phyloP scores from a whole-genome alignment of 1,284 basidiomycete species.

The Trichosporon sp. region DNA sequence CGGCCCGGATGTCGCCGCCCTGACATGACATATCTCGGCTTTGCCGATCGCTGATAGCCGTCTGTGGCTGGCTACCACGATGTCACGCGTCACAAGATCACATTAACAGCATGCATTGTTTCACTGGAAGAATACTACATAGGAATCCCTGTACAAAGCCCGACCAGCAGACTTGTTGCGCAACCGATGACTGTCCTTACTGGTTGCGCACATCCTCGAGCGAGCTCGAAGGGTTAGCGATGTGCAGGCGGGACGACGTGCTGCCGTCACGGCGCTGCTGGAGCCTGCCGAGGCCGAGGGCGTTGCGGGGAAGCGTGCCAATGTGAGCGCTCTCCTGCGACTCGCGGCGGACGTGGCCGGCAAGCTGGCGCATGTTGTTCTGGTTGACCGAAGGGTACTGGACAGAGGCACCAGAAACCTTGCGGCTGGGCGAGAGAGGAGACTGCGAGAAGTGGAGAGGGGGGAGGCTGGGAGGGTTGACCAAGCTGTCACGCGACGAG shows the following conservation, averaged over 20 bases:
- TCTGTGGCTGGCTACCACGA: not conserved
- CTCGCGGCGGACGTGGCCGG: slow-evolving; percentile 8
- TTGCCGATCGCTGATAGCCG: not conserved
- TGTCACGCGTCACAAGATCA: not conserved
- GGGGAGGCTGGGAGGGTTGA: slow-evolving; percentile 10
- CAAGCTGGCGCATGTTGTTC: slow-evolving; percentile 8
- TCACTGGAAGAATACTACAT: not conserved
- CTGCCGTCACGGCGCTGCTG: not conserved
- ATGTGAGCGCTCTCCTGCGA: slow-evolving; percentile 1
- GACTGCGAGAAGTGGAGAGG: slow-evolving; percentile 13
- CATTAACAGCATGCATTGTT: not conserved
- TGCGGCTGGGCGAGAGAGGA: slow-evolving; percentile 4
- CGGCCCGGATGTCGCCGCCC: not conserved
- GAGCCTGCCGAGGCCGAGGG: not conserved
- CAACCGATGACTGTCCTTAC: slow-evolving; percentile 1
- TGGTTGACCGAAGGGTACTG: not conserved
- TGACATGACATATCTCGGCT: not conserved
- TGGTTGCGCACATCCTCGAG: slow-evolving; percentile 4
- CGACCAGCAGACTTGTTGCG: slow-evolving; percentile 2
- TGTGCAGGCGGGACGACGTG: slow-evolving; percentile 1
- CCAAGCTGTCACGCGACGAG: not conserved
- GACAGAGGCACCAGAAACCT: slow-evolving; percentile 2
- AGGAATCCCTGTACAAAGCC: not conserved
- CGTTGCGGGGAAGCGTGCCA: slow-evolving; percentile 6
- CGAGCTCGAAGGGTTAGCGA: slow-evolving; percentile 5